Evolutionary conservation across 1,139 yeast genomes (phyloP), one percentile per base, ranked within the genome.

Genomic region (Sugiyamaella sp.): DNA sequence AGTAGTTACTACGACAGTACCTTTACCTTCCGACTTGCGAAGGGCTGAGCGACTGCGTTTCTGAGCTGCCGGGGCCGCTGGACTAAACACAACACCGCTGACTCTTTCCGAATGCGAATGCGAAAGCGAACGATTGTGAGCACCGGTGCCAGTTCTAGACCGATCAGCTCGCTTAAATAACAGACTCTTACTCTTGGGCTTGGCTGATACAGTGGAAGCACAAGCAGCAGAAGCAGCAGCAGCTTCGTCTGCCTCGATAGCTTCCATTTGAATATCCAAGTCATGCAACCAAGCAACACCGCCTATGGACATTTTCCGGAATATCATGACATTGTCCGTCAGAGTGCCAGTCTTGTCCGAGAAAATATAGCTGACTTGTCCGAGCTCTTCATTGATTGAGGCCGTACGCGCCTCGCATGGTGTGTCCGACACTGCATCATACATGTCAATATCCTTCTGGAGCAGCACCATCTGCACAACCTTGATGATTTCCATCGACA

Each of bases 281-380:
- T 86, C 90, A 71, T 93, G 99, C 6, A 85, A 66, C 97, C 97
- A 93, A 4, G 96, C 83, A 4, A 86, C 79, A 1, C 99, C 99
- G 57, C 88, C 86, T 64, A 44, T 78, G 67, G 67, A 74, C 74
- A 57, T 58, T 59, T 60, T 68, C 53, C 63, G 61, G 62, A 54
- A 71, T 62, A 59, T 61, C 74, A 71, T 71, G 52, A 69, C 67
- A 52, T 71, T 71, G 53, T 74, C 71, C 0, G 99, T 95, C 57
- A 95, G 77, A 0, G 99, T 95, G 10, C 99, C 99, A 0, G 99
- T 95, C 70, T 95, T 95, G 70, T 95, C 99, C 60, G 96, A 88
- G 69, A 95, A 95, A 3, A 95, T 80, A 65, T 91, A 91, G 51
- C 96, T 85, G 0, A 95, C 98, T 68, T 95, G 99, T 2, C 99